Evolutionary conservation across 164 flowering plant genomes (phyloP), one percentile per base, ranked within the genome.

Genomic region (Akebia trifoliata): DNA sequence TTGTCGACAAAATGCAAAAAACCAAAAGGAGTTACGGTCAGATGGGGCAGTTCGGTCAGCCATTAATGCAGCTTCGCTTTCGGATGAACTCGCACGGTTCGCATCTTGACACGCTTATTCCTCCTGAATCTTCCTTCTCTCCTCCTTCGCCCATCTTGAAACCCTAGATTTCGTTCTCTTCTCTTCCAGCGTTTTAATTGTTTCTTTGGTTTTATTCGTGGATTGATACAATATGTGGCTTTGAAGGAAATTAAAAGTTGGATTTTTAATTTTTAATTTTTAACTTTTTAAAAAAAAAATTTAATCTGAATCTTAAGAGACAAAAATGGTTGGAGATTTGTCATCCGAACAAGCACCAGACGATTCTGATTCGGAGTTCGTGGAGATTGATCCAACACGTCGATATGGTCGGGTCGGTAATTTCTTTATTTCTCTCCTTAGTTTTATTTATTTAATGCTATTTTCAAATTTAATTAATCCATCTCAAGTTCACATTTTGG

Each of bases 381-480:
- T 79, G 3, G 96, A 94, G 80, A 57, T 79, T 64, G 99, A 94
- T 77, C 96, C 97, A 20, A 68, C 83, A 22, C 80, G 82, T 61
- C 88, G 99, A 20, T 90, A 87, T 52, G 97, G 95, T 45, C 91
- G 97, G 69, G 97, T 90, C 9, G 63, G 90, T 82, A 28, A 21
- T 53, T 15, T n/a, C 17, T 57, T n/a, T n/a, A n/a, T 28, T 17
- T 14, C 17, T 35, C n/a, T n/a, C n/a, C n/a, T n/a, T n/a, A n/a
- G n/a, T n/a, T n/a, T n/a, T n/a, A n/a, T n/a, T n/a, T n/a, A n/a
- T n/a, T n/a, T n/a, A n/a, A n/a, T n/a, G n/a, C n/a, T n/a, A n/a
- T n/a, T n/a, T n/a, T n/a, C n/a, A n/a, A n/a, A n/a, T n/a, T n/a
- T n/a, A n/a, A n/a, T n/a, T n/a, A n/a, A n/a, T n/a, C n/a, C n/a